These are phyloP conservation scores for Enterocytospora artemiae DNA, from an alignment of 371 early-diverging fungal species.

Conservation along the genomic window DNA sequence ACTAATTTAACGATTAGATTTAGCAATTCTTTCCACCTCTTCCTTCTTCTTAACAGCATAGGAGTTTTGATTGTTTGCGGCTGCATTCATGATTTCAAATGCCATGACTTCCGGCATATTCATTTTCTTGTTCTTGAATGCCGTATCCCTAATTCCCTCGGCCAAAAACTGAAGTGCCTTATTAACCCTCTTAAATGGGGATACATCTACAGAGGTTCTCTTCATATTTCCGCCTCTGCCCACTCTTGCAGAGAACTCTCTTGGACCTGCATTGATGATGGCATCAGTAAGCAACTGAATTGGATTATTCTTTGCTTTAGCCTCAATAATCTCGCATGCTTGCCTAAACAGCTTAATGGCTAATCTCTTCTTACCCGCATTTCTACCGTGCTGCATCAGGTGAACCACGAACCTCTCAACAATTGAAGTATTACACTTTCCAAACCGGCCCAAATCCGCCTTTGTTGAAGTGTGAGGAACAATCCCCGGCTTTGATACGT, in stretches of 20 bases:
- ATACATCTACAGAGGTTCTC: conserved; percentile 99
- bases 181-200: conserved; percentile 94
- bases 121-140: conserved; percentile 81
- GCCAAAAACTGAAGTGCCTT: conserved; percentile 85
- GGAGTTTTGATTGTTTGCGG: conserved; percentile 58
- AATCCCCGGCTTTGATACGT: conserved; percentile 41
- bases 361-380: conserved; percentile 99
- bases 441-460: conserved; percentile 35
- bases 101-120: conserved; percentile 98
- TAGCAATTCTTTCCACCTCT: conserved; percentile 94
- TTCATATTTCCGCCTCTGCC: conserved; percentile 97
- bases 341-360: conserved; percentile 94
- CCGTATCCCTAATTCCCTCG: conserved; percentile 75
- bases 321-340: conserved; percentile 95
- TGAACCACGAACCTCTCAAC: conserved; percentile 97
- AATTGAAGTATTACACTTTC: conserved; percentile 74
- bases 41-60: conserved; percentile 86
- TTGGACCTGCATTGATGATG: conserved; percentile 97
- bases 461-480: conserved; percentile 55
- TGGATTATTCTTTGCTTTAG: conserved; percentile 94
- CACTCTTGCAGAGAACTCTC: conserved; percentile 98
- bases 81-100: conserved; percentile 98
- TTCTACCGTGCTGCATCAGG: conserved; percentile 99
- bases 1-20: conserved; percentile 68
- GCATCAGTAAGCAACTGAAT: conserved; percentile 97